A percentile compares a stretch with the other conserved stretches of the same genome.
phyloP scores from a whole-genome alignment of 257 asterid species.

The Craterostigma plantagineum region DNA sequence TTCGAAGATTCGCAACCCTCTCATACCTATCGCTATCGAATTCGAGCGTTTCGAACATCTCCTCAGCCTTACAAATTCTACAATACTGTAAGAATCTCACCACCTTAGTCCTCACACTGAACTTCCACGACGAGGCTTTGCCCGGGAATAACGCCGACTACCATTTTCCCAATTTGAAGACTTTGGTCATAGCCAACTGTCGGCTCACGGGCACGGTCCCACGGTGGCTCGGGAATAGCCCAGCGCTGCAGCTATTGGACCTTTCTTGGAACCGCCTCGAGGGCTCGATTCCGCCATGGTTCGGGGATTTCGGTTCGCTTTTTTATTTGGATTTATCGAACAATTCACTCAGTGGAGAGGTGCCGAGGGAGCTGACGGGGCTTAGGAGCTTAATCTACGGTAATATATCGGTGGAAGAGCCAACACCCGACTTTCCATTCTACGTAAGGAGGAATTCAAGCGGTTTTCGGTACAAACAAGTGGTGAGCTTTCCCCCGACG shows the following conservation, averaged over 20 bases:
- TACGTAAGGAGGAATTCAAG: constrained; percentile 25
- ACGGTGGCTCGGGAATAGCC: constrained; percentile 39
- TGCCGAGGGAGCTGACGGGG: constrained; percentile 41
- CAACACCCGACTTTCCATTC: constrained; percentile 40
- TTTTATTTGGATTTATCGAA: constrained; percentile 75
- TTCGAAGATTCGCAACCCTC: constrained; percentile 42
- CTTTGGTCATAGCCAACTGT: constrained; percentile 53
- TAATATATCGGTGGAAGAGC: constrained; percentile 17
- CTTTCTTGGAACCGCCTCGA: constrained; percentile 53
- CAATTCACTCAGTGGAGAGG: constrained; percentile 42
- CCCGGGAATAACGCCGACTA: constrained; percentile 25
- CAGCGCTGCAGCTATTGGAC: constrained; percentile 41
- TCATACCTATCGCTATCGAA: constrained; percentile 50
- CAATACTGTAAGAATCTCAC: constrained; percentile 54
- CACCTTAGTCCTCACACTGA: constrained; percentile 45
- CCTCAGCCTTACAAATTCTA: constrained; percentile 31
- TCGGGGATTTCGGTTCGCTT: constrained; percentile 34
- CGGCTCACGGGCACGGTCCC: constrained; percentile 58
- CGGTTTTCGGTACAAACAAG: constrained; percentile 32
- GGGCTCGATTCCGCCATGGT: constrained; percentile 58
- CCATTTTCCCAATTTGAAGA: constrained; percentile 32
- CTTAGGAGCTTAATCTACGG: constrained; percentile 30
- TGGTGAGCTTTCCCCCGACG: constrained; percentile 44
- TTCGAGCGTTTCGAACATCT: constrained; percentile 33
- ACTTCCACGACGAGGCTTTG: constrained; percentile 34